phyloP scores from a whole-genome alignment of 1,284 basidiomycete species.

The Trichosporon inkin region DNA sequence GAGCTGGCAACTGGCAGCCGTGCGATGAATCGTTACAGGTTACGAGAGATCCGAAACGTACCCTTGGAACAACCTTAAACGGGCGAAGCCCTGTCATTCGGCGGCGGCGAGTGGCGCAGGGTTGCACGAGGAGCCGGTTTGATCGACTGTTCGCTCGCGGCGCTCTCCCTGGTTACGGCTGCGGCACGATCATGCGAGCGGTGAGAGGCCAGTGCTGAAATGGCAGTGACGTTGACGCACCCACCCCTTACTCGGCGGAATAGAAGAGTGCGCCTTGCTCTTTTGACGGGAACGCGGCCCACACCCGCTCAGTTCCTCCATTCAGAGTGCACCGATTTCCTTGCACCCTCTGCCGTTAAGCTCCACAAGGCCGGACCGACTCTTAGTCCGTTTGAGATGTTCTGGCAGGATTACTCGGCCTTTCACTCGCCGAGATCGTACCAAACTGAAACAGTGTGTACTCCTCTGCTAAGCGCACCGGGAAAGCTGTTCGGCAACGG shows the following conservation, averaged over 20 bases:
- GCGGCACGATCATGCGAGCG: too few species aligned
- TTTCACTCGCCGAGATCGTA: background rate
- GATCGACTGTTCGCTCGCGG: background rate
- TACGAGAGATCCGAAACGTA: slow-evolving; percentile 7
- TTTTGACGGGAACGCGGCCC: too few species aligned
- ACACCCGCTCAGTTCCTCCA: too few species aligned
- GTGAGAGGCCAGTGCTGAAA: too few species aligned
- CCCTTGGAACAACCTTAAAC: slow-evolving; percentile 7
- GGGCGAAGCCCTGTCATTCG: background rate
- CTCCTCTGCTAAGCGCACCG: background rate
- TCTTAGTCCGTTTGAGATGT: background rate
- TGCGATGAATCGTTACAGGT: slow-evolving; percentile 4
- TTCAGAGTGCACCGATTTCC: too few species aligned
- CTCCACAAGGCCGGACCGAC: background rate
- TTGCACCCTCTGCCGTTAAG: background rate
- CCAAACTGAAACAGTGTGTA: background rate
- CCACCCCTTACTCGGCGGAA: too few species aligned
- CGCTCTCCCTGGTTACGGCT: background rate
- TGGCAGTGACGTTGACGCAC: too few species aligned
- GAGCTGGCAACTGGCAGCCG: too few species aligned
- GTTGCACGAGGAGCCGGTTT: background rate
- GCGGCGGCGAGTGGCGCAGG: background rate
- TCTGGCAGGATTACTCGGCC: background rate
- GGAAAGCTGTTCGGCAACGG: background rate
- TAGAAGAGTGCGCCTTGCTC: too few species aligned